Percentiles rank a stretch among this genome's conserved stretches.
phyloP scores from a whole-genome alignment of 495 filamentous ascomycete genomes.

The Annulohypoxylon moriforme region DNA sequence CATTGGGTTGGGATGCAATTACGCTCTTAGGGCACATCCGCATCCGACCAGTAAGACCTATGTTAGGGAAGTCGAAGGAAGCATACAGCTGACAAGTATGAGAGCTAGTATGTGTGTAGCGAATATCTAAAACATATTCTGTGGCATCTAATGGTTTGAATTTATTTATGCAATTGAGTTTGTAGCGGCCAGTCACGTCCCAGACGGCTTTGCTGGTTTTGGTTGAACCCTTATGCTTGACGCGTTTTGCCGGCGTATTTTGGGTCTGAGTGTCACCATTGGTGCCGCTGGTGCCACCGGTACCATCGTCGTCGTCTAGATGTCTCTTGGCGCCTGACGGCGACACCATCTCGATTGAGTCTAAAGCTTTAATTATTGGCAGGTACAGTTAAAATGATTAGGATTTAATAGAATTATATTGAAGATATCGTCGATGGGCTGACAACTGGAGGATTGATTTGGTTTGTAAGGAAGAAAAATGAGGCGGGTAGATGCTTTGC shows the following conservation, averaged over 20 bases:
- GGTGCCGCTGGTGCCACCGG: too few relatives aligned
- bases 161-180: slow-evolving; percentile 8
- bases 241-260: slow-evolving; percentile 17
- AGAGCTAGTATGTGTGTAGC: slow-evolving; percentile 20
- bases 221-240: slow-evolving; percentile 14
- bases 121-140: slow-evolving; percentile 21
- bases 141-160: slow-evolving; percentile 11
- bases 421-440: not conserved
- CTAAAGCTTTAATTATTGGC: not conserved
- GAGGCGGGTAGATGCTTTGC: slow-evolving; percentile 2
- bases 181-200: slow-evolving; percentile 20
- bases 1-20: slow-evolving; percentile 3
- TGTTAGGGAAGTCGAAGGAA: slow-evolving; percentile 18
- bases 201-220: slow-evolving; percentile 7
- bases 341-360: not conserved
- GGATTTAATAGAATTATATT: not conserved
- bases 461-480: slow-evolving; percentile 3
- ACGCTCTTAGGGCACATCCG: slow-evolving; percentile 16
- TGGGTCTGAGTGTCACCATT: slow-evolving; percentile 1
- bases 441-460: not conserved
- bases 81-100: slow-evolving; percentile 23
- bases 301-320: too few relatives aligned
- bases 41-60: slow-evolving; percentile 12
- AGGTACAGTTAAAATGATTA: not conserved
- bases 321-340: not conserved